phyloP scores from a whole-genome alignment of 2,329 filamentous ascomycete species.

The Coniella lustricola region DNA sequence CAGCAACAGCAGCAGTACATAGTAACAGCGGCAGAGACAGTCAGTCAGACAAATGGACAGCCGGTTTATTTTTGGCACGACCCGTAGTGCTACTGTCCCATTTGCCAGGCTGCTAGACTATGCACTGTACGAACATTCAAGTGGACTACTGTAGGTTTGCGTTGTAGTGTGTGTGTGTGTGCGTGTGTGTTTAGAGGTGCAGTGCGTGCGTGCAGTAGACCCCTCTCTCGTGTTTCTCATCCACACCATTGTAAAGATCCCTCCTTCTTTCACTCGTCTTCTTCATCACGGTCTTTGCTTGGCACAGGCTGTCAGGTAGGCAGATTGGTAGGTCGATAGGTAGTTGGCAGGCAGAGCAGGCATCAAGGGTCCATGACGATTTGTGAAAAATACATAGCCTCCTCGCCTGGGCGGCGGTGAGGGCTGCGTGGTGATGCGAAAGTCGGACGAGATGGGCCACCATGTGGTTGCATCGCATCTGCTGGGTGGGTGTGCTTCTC shows the following conservation, averaged over 20 bases:
- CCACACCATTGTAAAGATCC: too few relatives aligned
- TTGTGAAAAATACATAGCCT: too few relatives aligned
- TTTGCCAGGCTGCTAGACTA: too few relatives aligned
- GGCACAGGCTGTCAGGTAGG: too few relatives aligned
- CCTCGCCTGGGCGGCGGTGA: not conserved
- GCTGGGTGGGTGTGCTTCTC: not conserved
- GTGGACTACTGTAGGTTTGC: too few relatives aligned
- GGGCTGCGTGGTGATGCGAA: not conserved
- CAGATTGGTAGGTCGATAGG: too few relatives aligned
- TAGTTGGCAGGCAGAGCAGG: too few relatives aligned
- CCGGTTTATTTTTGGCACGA: constrained; percentile 1
- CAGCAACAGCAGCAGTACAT: not conserved
- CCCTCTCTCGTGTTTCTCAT: too few relatives aligned
- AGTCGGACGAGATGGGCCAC: not conserved
- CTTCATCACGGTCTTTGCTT: not conserved
- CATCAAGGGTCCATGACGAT: not conserved
- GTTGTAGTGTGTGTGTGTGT: too few relatives aligned
- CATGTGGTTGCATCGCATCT: not conserved
- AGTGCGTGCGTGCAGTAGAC: too few relatives aligned
- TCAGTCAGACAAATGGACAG: not conserved
- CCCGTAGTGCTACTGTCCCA: not conserved
- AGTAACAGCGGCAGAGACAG: not conserved
- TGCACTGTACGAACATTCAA: too few relatives aligned
- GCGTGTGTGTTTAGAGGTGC: too few relatives aligned
- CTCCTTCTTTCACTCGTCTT: not conserved